Evolutionary conservation across 176 grass and related monocot genomes (phyloP).

Genomic region (Pontederia crassipes): DNA sequence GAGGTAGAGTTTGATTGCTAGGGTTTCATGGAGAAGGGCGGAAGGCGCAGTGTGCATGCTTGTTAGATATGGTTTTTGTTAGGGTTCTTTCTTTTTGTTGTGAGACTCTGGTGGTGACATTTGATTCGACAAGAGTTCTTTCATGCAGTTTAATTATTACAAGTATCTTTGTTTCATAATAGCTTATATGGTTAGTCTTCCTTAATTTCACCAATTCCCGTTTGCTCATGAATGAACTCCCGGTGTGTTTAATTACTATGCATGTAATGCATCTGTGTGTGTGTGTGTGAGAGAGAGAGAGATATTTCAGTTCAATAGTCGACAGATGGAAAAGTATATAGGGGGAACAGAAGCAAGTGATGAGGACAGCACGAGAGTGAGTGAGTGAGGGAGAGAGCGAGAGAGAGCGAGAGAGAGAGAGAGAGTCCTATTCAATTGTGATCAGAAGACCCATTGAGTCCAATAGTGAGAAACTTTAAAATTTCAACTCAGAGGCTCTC

Average conservation of each 20-base stretch:
- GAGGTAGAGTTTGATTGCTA: neutral
- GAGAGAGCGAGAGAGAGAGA: neutral
- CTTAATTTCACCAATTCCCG: too few relatives aligned
- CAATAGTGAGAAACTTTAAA: slow-evolving; percentile 11
- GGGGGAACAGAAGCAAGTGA: too few relatives aligned
- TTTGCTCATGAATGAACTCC: too few relatives aligned
- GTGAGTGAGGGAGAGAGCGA: neutral
- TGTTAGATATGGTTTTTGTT: neutral
- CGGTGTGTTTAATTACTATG: too few relatives aligned
- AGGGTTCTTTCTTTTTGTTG: neutral
- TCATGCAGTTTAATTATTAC: too few relatives aligned
- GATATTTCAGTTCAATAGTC: too few relatives aligned
- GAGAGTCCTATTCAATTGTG: neutral
- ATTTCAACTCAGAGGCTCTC: slow-evolving; percentile 11
- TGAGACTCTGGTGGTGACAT: neutral
- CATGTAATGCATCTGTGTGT: too few relatives aligned
- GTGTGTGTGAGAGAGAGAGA: too few relatives aligned
- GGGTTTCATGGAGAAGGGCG: neutral
- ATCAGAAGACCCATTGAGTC: slow-evolving; percentile 1
- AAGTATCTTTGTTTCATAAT: too few relatives aligned
- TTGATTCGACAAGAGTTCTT: too few relatives aligned
- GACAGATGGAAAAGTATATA: too few relatives aligned
- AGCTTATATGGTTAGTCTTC: too few relatives aligned
- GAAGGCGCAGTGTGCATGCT: neutral
- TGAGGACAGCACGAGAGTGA: neutral